These are phyloP conservation scores for Pouteria campechiana DNA, from an alignment of 179 eudicot species.

Conservation along the genomic window DNA sequence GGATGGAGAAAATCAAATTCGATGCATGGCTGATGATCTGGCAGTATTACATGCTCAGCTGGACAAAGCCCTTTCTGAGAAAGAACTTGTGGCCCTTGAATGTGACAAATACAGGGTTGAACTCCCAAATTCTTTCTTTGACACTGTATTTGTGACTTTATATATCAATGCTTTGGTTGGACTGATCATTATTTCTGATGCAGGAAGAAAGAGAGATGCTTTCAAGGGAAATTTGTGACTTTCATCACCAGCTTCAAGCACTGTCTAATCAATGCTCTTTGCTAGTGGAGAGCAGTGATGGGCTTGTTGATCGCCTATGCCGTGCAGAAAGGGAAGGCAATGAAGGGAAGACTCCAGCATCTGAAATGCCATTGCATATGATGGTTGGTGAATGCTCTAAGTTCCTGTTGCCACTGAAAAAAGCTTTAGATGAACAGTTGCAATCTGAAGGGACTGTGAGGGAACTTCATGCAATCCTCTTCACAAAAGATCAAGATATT, in stretches of 20 bases:
- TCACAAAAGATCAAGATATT: conserved; percentile 41
- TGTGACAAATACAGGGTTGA: conserved; percentile 68
- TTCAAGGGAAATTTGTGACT: conserved; percentile 39
- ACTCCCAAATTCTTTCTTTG: not conserved
- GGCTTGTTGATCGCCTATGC: conserved; percentile 10
- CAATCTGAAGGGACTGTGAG: conserved; percentile 19
- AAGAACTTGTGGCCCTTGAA: conserved; percentile 47
- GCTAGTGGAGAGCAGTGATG: conserved; percentile 18
- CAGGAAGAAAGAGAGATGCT: conserved; percentile 73
- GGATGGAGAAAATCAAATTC: conserved; percentile 47
- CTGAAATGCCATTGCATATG: conserved; percentile 34
- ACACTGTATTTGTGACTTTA: conserved; percentile 5
- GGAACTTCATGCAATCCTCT: conserved; percentile 23
- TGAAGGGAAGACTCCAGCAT: conserved; percentile 10
- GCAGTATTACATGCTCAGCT: conserved; percentile 39
- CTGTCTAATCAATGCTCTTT: conserved; percentile 25
- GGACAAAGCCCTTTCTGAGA: conserved; percentile 47
- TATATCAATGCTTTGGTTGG: conserved; percentile 2
- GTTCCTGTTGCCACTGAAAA: conserved; percentile 36
- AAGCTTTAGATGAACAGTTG: conserved; percentile 21
- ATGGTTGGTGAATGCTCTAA: conserved; percentile 56
- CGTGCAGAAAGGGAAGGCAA: conserved; percentile 13
- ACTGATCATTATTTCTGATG: conserved; percentile 14
- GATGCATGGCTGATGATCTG: conserved; percentile 51
- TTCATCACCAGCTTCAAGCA: conserved; percentile 49